These are phyloP conservation scores for Lepidium sativum DNA, from an alignment of 345 rosid species.

Conservation along the genomic window DNA sequence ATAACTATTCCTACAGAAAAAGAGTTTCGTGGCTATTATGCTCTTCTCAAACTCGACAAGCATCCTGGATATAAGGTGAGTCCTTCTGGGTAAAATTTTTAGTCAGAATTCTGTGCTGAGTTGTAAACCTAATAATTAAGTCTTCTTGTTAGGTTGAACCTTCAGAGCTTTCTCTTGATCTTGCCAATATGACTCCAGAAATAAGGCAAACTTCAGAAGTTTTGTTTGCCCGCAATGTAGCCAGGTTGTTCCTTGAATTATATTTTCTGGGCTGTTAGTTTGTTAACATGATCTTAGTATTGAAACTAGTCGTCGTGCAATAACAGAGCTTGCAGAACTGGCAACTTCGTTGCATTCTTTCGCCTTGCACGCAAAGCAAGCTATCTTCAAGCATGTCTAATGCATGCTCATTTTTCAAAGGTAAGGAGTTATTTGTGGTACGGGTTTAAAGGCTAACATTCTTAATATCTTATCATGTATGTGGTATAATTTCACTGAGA, in stretches of 20 bases:
- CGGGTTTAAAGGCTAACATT: constrained; percentile 3
- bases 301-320: constrained; percentile 27
- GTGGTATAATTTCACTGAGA: constrained; percentile 2
- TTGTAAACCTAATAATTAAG: constrained; percentile 11
- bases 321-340: constrained; percentile 85
- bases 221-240: constrained; percentile 82
- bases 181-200: constrained; percentile 96
- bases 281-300: constrained; percentile 26
- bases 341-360: constrained; percentile 82
- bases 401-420: constrained; percentile 99
- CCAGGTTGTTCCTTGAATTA: constrained; percentile 52
- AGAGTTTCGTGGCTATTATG: constrained; percentile 97
- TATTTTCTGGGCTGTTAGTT: constrained; percentile 1
- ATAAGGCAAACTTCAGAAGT: constrained; percentile 89
- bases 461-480: not conserved
- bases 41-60: constrained; percentile 96
- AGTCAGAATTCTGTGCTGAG: constrained; percentile 8
- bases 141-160: constrained; percentile 78
- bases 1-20: constrained; percentile 59
- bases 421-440: constrained; percentile 31
- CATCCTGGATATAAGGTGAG: constrained; percentile 98
- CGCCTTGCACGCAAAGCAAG: constrained; percentile 86
- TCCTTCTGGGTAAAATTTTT: constrained; percentile 10
- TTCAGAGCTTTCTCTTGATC: constrained; percentile 91
- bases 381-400: constrained; percentile 95